Conservation (phyloP, 2,329 filamentous ascomycete species). For the Venturia oleaginea region DNA sequence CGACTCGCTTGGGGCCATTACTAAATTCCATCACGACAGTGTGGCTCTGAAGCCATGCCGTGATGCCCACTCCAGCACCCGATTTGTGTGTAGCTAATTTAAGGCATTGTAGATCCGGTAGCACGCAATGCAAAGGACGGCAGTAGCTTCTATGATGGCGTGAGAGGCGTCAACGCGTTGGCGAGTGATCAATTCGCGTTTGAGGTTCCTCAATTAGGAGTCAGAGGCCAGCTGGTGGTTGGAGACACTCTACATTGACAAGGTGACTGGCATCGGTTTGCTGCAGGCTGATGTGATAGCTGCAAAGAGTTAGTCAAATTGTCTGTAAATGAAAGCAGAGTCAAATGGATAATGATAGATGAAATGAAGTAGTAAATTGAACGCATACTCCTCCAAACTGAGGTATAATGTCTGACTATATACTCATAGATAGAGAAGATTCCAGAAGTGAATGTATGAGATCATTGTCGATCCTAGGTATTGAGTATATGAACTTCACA, state of each 20-base stretch:
- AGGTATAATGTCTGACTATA: too few species aligned
- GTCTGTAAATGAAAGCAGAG: too few species aligned
- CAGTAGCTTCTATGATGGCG: background rate
- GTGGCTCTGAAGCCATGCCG: constrained; percentile 2
- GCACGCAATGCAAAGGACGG: constrained; percentile 9
- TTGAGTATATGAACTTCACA: too few species aligned
- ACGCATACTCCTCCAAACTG: too few species aligned
- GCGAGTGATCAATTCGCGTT: constrained; percentile 8
- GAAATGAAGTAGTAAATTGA: too few species aligned
- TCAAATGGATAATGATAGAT: too few species aligned
- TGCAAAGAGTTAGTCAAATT: too few species aligned
- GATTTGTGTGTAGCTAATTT: constrained; percentile 12
- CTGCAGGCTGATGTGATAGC: too few species aligned
- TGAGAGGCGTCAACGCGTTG: background rate
- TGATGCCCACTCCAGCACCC: constrained; percentile 10
- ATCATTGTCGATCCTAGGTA: too few species aligned
- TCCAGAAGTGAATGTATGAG: too few species aligned
- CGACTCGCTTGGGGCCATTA: constrained; percentile 15
- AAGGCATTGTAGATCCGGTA: constrained; percentile 1
- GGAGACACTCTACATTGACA: constrained; percentile 9
- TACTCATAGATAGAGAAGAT: too few species aligned
- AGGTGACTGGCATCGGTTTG: constrained; percentile 6
- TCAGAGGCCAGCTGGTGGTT: constrained; percentile 11
- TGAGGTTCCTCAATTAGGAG: constrained; percentile 1
- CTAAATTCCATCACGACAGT: constrained; percentile 13